Base-by-base conservation (phyloP, 2,329 filamentous ascomycete species). In the Monilinia polystroma region DNA sequence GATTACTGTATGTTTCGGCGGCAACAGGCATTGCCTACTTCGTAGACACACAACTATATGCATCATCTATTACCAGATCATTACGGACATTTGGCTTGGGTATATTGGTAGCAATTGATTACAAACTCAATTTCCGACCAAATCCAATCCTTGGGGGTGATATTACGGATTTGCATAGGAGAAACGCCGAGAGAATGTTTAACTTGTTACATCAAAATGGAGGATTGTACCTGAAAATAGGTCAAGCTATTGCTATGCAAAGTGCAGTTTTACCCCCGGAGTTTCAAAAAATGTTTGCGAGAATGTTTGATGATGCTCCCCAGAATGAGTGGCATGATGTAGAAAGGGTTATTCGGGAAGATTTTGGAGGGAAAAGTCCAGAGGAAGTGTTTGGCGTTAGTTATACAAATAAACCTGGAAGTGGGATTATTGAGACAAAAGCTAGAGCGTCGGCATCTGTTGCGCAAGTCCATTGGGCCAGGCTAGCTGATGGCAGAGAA, bases 181-280 rank as follows among this genome's bases (percentile, higher is more conserved):
- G 95, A 69, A 96, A 90, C 75, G 95, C 95, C 0, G 87, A 93
- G 79, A 84, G 91, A 35, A 81, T 98, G 49, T 96, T 92, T 68
- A 84, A 94, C 41, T 80, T 99, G 69, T 83, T 98, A 71, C 85
- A 91, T 35, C 81, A 86, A 66, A 99, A 99, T 83, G 94, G 95
- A 68, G 95, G 95, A 0, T 80, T 99, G 23, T 99, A 98, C 76
- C 83, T 98, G 76, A 99, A 99, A 83, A 97, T 99, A 67, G 95
- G 95, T 0, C 95, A 99, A 82, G 95, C 95, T 5, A 94, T 99
- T 72, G 95, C 94, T 18, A 98, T 98, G 95, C 95, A 99, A 82
- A 94, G 91, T 72, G 94, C 94, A 0, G 88, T 98, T 35, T 80
- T 99, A 69, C 95, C 95, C 35, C 91, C 93, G 0, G 93, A 97